Base-by-base conservation (phyloP, 768 basidiomycete genomes). In the Butyriboletus loyo region DNA sequence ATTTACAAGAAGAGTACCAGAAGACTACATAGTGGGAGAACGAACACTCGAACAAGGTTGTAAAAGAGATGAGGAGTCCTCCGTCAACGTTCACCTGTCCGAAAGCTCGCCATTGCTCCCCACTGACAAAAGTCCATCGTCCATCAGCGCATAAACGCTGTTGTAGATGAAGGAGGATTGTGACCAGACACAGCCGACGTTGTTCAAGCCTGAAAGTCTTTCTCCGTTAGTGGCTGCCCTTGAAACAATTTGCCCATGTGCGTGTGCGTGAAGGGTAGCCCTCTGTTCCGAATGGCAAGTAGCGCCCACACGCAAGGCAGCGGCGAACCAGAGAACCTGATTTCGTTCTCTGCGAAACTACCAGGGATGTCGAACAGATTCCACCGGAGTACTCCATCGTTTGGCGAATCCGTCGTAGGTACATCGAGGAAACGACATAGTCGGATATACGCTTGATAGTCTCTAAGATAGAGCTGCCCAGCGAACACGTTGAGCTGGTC, bases 381-480 rank as follows among this genome's bases (percentile, higher is more conserved):
- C 48, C 37, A 14, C 10, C 28, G 21, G 21, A 42, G 3, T 32
- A 10, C 2, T 8, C 30, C 8, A 3, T n/a, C 30, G 39, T n/a
- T 17, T 0, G 38, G 44, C 24, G 5, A 41, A 0, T 41, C 40
- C 5, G 17, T 17, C 21, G 21, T 39, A 3, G 21, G 38, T 17
- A 68, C 22, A 6, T 61, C 54, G 7, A 71, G 55, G 36, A 68
- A 61, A 17, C 31, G 44, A 43, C 66, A 68, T 21, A 64, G 30
- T 3, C 47, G 46, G 9, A 54, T 34, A 43, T 70, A 71, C 7
- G 55, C 53, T 13, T 44, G 30, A 21, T 59, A 54, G 49, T 66
- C 56, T 15, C 38, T 34, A 68, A 60, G n/a, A n/a, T n/a, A n/a
- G n/a, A n/a, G n/a, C n/a, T n/a, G n/a, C n/a, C n/a, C n/a, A n/a